Percentiles rank a stretch among this genome's conserved stretches.
phyloP scores from a whole-genome alignment of 2,329 filamentous ascomycete genomes.

The Aspergillus hortae region DNA sequence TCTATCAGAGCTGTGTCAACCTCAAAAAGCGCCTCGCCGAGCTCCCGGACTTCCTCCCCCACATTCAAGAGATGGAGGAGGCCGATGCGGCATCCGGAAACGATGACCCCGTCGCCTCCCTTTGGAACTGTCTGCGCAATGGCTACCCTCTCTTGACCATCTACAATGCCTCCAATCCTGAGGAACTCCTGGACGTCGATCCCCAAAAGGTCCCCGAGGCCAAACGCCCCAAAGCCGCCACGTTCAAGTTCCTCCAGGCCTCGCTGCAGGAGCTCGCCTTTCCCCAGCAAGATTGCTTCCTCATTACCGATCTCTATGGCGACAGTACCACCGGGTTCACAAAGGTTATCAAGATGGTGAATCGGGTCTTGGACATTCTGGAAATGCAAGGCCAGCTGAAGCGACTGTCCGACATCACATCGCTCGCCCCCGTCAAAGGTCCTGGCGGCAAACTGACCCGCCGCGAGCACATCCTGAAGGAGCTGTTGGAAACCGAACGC shows the following conservation, averaged over 20 bases:
- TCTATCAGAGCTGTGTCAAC: slow-evolving; percentile 92
- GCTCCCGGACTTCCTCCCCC: slow-evolving; percentile 77
- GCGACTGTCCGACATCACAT: slow-evolving; percentile 52
- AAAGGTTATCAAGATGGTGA: slow-evolving; percentile 92
- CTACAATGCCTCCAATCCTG: slow-evolving; percentile 79
- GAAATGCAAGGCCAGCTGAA: slow-evolving; percentile 73
- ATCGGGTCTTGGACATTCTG: slow-evolving; percentile 82
- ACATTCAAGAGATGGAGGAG: slow-evolving; percentile 68
- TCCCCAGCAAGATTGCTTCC: slow-evolving; percentile 78
- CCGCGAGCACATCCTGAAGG: slow-evolving; percentile 84
- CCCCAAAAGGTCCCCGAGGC: slow-evolving; percentile 60
- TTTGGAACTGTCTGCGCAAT: slow-evolving; percentile 83
- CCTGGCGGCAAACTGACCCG: slow-evolving; percentile 58
- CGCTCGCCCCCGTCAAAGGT: slow-evolving; percentile 43
- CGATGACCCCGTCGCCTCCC: slow-evolving; percentile 78
- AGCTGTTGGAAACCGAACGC: slow-evolving; percentile 89
- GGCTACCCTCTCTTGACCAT: slow-evolving; percentile 83
- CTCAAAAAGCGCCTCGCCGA: slow-evolving; percentile 76
- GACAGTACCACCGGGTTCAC: slow-evolving; percentile 97
- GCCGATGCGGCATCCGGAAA: slow-evolving; percentile 59
- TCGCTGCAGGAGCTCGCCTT: slow-evolving; percentile 81
- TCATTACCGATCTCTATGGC: slow-evolving; percentile 85
- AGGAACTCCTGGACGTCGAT: slow-evolving; percentile 65
- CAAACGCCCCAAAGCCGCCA: slow-evolving; percentile 79
- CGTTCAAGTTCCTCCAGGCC: slow-evolving; percentile 88